phyloP scores from a whole-genome alignment of 2,329 filamentous ascomycete species.

The Nannizzia gypsea region DNA sequence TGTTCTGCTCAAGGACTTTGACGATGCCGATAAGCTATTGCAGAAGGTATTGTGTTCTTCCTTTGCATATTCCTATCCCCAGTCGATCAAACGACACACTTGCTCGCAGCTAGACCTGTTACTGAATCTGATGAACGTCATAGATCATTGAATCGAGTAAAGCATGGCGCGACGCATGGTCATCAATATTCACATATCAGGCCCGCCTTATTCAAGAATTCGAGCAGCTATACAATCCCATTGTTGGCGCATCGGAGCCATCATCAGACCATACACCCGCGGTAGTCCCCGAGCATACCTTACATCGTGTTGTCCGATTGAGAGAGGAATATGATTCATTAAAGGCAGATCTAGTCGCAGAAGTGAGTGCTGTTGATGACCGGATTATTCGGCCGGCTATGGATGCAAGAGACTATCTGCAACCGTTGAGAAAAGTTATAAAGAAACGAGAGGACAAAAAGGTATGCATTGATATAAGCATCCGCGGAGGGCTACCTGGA shows the following conservation, averaged over 20 bases:
- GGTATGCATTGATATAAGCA: slow-evolving; percentile 25
- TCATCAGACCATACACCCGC: slow-evolving; percentile 44
- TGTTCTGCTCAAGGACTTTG: slow-evolving; percentile 64
- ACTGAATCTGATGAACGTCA: slow-evolving; percentile 1
- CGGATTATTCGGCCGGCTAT: slow-evolving; percentile 59
- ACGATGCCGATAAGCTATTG: slow-evolving; percentile 64
- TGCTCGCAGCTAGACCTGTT: not conserved
- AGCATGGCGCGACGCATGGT: slow-evolving; percentile 69
- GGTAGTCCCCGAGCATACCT: slow-evolving; percentile 49
- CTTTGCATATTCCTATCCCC: not conserved
- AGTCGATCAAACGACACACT: not conserved
- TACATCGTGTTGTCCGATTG: slow-evolving; percentile 54
- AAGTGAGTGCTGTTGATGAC: slow-evolving; percentile 58
- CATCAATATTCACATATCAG: slow-evolving; percentile 57
- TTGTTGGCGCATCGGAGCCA: slow-evolving; percentile 53
- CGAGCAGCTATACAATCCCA: slow-evolving; percentile 63
- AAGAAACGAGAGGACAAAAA: slow-evolving; percentile 77
- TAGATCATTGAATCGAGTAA: slow-evolving; percentile 66
- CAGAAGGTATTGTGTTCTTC: slow-evolving; percentile 45
- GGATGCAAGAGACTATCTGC: slow-evolving; percentile 55
- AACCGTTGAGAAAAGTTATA: slow-evolving; percentile 66
- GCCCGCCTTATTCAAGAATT: slow-evolving; percentile 55
- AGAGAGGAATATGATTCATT: slow-evolving; percentile 59
- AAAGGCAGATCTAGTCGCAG: slow-evolving; percentile 57
- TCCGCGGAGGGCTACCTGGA: not conserved